Evolutionary conservation across 441 rosid genomes (phyloP), one percentile per base, ranked within the genome.

Genomic region (Arabidopsis lyrata): DNA sequence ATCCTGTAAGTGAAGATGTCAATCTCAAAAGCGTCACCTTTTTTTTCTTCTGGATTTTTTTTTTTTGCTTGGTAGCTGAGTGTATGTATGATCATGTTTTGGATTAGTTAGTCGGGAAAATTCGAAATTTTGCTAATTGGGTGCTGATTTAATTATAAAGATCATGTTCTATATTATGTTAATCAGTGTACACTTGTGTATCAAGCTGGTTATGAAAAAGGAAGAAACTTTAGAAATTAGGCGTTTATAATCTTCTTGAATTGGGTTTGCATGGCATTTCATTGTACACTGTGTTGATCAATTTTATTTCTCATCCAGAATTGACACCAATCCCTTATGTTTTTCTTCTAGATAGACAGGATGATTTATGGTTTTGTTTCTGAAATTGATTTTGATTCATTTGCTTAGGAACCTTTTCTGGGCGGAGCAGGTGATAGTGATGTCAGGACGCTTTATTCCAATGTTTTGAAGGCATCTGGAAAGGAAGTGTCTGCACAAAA

Each of bases 401-500:
- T 58, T 64, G 31, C 63, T 81, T 83, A 91, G 97, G 68, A 72
- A 60, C 35, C 53, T 32, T 70, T 72, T 77, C 31, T 65, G 31
- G 63, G 70, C 2, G 77, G 77, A 22, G 67, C 57, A 16, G 82
- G 39, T n/a, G 82, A 82, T 78, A 75, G 55, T 58, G 91, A 88
- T 83, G 41, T 84, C 44, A 91, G 83, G 83, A 78, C 76, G 36
- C 49, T 91, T 66, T 88, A 73, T 68, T 74, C 77, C 15, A 77
- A 80, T 72, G 78, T 91, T 56, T 76, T 84, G 79, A 85, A 84
- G 61, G 78, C 87, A 41, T 79, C 83, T 2, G 87, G 86, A 71
- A 81, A 82, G 47, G 71, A 73, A 69, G 69, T 72, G 10, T 45
- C 80, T 39, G 48, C 47, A 41, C 59, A 68, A 65, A 75, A 78